These are phyloP conservation scores for Amanita subjunquillea DNA, from an alignment of 768 basidiomycete genomes.

Conservation along the genomic window DNA sequence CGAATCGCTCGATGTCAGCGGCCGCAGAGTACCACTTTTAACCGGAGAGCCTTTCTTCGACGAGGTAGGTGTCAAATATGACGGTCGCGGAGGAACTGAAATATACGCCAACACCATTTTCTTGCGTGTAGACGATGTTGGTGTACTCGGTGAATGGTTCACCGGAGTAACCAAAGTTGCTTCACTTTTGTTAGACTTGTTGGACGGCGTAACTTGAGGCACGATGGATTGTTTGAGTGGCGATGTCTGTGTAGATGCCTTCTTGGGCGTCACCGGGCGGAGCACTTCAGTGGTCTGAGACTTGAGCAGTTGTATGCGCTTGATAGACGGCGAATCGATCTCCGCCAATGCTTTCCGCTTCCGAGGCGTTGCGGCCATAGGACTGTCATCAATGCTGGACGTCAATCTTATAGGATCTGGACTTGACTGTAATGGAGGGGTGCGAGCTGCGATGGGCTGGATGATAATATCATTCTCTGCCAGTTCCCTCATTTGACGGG, in stretches of 20 bases:
- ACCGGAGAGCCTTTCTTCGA: slow-evolving; percentile 17
- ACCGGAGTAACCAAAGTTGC: neutral
- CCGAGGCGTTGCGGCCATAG: slow-evolving; percentile 40
- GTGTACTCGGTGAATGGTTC: neutral
- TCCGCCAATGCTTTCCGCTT: slow-evolving; percentile 61
- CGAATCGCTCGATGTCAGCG: slow-evolving; percentile 22
- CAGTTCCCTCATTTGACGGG: slow-evolving; percentile 24
- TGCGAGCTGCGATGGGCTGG: slow-evolving; percentile 8
- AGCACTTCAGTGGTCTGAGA: slow-evolving; percentile 10
- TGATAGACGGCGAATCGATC: slow-evolving; percentile 51
- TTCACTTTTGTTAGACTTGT: neutral
- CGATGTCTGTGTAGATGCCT: neutral
- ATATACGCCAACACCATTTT: slow-evolving; percentile 27
- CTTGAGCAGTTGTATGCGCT: slow-evolving; percentile 37
- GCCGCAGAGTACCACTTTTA: slow-evolving; percentile 13
- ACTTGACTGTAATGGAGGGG: slow-evolving; percentile 23
- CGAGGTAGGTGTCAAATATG: slow-evolving; percentile 33
- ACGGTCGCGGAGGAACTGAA: slow-evolving; percentile 23
- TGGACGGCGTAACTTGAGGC: neutral
- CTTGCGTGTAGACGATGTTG: neutral
- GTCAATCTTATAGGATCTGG: slow-evolving; percentile 46
- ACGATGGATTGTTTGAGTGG: slow-evolving; percentile 3
- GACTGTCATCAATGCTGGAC: slow-evolving; percentile 16
- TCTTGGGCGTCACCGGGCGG: slow-evolving; percentile 7
- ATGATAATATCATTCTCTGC: slow-evolving; percentile 9